These are phyloP conservation scores for Blastosporella zonata DNA, from an alignment of 1,284 basidiomycete species.

Conservation along the genomic window DNA sequence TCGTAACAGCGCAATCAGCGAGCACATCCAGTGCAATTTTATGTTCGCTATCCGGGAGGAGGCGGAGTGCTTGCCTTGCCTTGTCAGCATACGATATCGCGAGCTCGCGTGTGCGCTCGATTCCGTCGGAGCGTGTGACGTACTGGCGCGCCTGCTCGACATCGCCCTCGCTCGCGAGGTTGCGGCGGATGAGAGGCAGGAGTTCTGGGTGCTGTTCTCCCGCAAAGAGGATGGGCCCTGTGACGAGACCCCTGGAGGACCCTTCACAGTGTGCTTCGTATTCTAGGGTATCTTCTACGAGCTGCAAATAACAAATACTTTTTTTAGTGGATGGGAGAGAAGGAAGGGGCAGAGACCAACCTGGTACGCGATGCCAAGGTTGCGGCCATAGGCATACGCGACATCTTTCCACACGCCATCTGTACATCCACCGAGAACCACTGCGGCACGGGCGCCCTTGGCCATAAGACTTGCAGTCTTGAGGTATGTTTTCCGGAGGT, in stretches of 20 bases:
- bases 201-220: slow-evolving; percentile 88
- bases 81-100: slow-evolving; percentile 78
- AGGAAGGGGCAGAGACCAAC: slow-evolving; percentile 42
- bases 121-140: slow-evolving; percentile 73
- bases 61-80: slow-evolving; percentile 67
- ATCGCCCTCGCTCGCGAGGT: slow-evolving; percentile 83
- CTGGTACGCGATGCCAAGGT: slow-evolving; percentile 88
- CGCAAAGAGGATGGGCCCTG: slow-evolving; percentile 92
- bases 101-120: slow-evolving; percentile 78
- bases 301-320: slow-evolving; percentile 41
- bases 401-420: slow-evolving; percentile 85
- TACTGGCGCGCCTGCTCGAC: slow-evolving; percentile 81
- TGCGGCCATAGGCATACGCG: slow-evolving; percentile 68
- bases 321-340: not conserved
- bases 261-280: slow-evolving; percentile 63
- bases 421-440: slow-evolving; percentile 84
- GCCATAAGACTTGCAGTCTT: slow-evolving; percentile 97
- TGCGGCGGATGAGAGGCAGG: slow-evolving; percentile 80
- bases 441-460: slow-evolving; percentile 88
- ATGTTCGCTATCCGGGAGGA: slow-evolving; percentile 84
- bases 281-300: slow-evolving; percentile 91
- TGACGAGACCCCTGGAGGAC: slow-evolving; percentile 83
- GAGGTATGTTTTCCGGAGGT: slow-evolving; percentile 92
- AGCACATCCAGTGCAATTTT: slow-evolving; percentile 68
- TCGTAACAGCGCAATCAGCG: slow-evolving; percentile 61